phyloP scores from a whole-genome alignment of 345 rosid species.

The rapeseed (Brassica napus) region Da-Ae NC_063451.1:19742501-19743000 shows the following conservation, averaged over 20 bases:
- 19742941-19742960: conserved; percentile 74
- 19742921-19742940: conserved; percentile 37
- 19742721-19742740: conserved; percentile 83
- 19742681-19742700: conserved; percentile 53
- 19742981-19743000: conserved; percentile 93
- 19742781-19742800: conserved; percentile 83
- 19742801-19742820: conserved; percentile 75
- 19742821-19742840: conserved; percentile 43
- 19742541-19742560: conserved; percentile 76
- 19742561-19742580: conserved; percentile 83
- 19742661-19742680: conserved; percentile 64
- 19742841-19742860: background rate
- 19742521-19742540: conserved; percentile 59
- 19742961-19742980: conserved; percentile 83
- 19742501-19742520: conserved; percentile 66
- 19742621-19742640: conserved; percentile 78
- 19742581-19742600: conserved; percentile 85
- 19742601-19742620: conserved; percentile 87
- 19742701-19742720: conserved; percentile 75
- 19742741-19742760: conserved; percentile 75
- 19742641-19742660: conserved; percentile 79
- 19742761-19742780: conserved; percentile 80
- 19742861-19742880: background rate
- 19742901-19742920: background rate
- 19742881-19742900: background rate